phyloP scores from a whole-genome alignment of 2,329 filamentous ascomycete species.

The Diaporthe aspalathi region DNA sequence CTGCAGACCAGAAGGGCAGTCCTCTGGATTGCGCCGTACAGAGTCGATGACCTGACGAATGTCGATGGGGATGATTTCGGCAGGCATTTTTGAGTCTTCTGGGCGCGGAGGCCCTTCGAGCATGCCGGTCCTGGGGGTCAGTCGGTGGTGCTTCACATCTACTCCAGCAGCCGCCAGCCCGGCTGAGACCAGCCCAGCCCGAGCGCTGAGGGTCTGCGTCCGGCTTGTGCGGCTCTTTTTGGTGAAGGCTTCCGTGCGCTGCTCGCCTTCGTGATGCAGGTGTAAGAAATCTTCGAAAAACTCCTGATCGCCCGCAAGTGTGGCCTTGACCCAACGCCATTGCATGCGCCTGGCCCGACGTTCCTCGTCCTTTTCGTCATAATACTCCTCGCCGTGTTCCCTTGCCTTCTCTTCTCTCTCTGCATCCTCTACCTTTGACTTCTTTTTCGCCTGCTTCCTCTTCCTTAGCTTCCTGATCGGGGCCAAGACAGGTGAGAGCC shows the following conservation, averaged over 20 bases:
- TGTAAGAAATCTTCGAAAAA: conserved; percentile 23
- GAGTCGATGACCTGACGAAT: conserved; percentile 5
- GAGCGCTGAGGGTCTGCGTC: conserved; percentile 1
- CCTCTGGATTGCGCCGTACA: not conserved
- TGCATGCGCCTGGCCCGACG: conserved; percentile 24
- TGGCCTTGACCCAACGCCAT: conserved; percentile 25
- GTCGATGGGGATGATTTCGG: not conserved
- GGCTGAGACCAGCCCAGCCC: conserved; percentile 9
- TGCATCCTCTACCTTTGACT: not conserved
- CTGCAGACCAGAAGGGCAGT: conserved; percentile 17
- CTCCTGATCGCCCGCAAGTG: conserved; percentile 18
- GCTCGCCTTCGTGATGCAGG: conserved; percentile 9
- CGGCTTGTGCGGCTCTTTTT: conserved; percentile 11
- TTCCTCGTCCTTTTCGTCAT: conserved; percentile 25
- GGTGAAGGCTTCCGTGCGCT: conserved; percentile 1
- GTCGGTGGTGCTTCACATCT: conserved; percentile 17
- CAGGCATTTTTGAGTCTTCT: not conserved
- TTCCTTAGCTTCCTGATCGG: conserved; percentile 1
- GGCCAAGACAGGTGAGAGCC: not conserved
- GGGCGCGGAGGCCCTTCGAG: conserved; percentile 1
- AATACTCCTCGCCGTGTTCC: not conserved
- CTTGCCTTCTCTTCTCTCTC: not conserved
- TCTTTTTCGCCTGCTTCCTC: conserved; percentile 15
- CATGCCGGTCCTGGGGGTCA: conserved; percentile 5
- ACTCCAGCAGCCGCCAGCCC: conserved; percentile 20